A percentile compares a stretch with the other conserved stretches of the same genome.
Evolutionary conservation across 768 basidiomycete species (phyloP).

Genomic region (Asterophora parasitica): DNA sequence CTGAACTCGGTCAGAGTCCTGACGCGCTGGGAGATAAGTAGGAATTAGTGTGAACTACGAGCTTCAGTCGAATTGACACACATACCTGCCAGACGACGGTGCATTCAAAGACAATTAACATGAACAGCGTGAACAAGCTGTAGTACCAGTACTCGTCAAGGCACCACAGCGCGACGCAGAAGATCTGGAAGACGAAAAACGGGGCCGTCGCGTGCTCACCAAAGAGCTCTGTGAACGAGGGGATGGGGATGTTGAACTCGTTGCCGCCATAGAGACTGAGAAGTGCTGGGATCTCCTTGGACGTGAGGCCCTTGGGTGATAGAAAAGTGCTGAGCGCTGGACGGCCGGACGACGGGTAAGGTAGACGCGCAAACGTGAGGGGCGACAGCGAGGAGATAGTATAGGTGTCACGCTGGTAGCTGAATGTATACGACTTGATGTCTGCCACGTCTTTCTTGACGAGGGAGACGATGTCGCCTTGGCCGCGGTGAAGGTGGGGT

Average conservation of each 20-base stretch:
- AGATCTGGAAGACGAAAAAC: conserved; percentile 99
- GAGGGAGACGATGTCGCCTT: conserved; percentile 83
- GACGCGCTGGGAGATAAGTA: conserved; percentile 57
- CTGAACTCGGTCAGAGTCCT: conserved; percentile 92
- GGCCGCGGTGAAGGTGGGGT: conserved; percentile 76
- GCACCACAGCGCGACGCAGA: conserved; percentile 97
- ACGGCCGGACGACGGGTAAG: conserved; percentile 76
- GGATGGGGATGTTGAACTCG: conserved; percentile 96
- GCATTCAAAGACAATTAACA: conserved; percentile 97
- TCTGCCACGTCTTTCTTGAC: conserved; percentile 56
- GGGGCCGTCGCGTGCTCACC: conserved; percentile 96
- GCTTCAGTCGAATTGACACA: too few species aligned
- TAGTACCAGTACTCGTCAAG: conserved; percentile 99
- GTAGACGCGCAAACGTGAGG: conserved; percentile 68
- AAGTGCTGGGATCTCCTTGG: conserved; percentile 44
- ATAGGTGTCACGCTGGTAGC: conserved; percentile 93
- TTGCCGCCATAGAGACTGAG: conserved; percentile 81
- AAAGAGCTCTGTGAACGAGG: conserved; percentile 89
- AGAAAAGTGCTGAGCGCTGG: conserved; percentile 69
- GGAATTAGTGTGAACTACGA: neutral
- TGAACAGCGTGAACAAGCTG: conserved; percentile 95
- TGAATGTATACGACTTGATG: conserved; percentile 73
- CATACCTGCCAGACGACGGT: conserved; percentile 97
- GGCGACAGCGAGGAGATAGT: conserved; percentile 55
- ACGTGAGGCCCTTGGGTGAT: conserved; percentile 49